phyloP scores from a whole-genome alignment of 345 rosid genomes.

The Erucastrum elatum region DNA sequence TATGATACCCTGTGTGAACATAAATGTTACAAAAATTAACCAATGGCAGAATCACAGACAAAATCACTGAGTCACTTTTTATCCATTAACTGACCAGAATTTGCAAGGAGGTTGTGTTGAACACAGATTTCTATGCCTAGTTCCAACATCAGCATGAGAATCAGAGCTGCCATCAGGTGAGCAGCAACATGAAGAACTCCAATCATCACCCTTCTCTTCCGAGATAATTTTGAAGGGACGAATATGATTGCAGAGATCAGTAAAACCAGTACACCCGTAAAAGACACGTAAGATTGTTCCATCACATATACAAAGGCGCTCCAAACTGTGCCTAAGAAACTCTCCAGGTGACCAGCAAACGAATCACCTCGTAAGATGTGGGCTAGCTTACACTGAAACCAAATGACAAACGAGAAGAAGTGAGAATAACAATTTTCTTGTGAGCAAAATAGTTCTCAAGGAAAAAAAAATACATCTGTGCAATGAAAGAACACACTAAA shows the following conservation, averaged over 20 bases:
- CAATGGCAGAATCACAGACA: too few species aligned
- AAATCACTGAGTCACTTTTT: too few species aligned
- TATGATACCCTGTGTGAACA: constrained; percentile 73
- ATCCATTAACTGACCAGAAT: constrained; percentile 83
- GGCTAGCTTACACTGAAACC: constrained; percentile 81
- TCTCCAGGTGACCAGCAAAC: constrained; percentile 80
- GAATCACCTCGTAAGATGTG: constrained; percentile 86
- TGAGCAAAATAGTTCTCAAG: constrained; percentile 1
- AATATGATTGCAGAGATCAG: constrained; percentile 66
- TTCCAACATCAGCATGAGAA: constrained; percentile 92
- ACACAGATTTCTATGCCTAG: constrained; percentile 91
- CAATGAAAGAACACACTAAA: not conserved
- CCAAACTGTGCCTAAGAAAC: constrained; percentile 85
- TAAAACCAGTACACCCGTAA: constrained; percentile 67
- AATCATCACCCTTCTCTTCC: constrained; percentile 71
- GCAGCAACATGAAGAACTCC: constrained; percentile 90
- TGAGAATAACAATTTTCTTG: constrained; percentile 3
- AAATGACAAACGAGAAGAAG: constrained; percentile 10
- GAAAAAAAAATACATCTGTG: constrained; percentile 3
- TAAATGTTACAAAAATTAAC: too few species aligned
- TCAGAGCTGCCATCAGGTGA: constrained; percentile 83
- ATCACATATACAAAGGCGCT: constrained; percentile 61
- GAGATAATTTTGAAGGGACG: constrained; percentile 83
- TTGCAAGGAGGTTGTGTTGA: constrained; percentile 86
- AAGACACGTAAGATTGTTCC: constrained; percentile 78